These are phyloP conservation scores for Vigna trinervia DNA, from an alignment of 306 rosid genomes.

Conservation along the genomic window DNA sequence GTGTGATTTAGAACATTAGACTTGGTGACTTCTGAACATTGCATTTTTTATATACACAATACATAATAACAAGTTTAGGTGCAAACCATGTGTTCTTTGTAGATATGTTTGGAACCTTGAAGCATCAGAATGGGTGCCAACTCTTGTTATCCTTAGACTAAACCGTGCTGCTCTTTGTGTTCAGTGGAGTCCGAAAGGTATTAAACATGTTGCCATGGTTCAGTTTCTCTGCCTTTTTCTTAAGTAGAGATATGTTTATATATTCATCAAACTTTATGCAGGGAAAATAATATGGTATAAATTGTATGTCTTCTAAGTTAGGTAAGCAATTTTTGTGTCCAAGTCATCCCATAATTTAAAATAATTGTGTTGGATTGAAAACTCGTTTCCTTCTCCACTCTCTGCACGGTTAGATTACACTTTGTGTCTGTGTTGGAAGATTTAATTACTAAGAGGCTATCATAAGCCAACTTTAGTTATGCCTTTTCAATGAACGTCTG, in stretches of 20 bases:
- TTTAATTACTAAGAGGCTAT: too few species aligned
- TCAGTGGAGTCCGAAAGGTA: constrained; percentile 98
- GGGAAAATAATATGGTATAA: constrained; percentile 17
- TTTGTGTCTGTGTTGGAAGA: too few species aligned
- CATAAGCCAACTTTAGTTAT: too few species aligned
- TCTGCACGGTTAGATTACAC: too few species aligned
- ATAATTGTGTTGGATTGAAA: too few species aligned
- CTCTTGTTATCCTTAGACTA: constrained; percentile 90
- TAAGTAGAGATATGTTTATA: constrained; percentile 2
- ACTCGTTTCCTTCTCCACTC: too few species aligned
- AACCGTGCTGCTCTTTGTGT: constrained; percentile 99
- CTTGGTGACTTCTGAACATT: constrained; percentile 22
- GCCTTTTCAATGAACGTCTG: too few species aligned
- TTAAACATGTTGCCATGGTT: constrained; percentile 34
- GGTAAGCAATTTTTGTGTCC: not conserved
- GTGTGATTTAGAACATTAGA: constrained; percentile 39
- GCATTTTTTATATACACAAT: not conserved
- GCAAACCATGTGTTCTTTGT: constrained; percentile 29
- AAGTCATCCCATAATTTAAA: too few species aligned
- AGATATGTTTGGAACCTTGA: constrained; percentile 98
- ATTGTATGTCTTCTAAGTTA: constrained; percentile 21
- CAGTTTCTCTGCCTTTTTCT: constrained; percentile 30
- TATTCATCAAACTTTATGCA: constrained; percentile 21
- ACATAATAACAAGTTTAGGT: not conserved
- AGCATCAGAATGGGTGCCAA: constrained; percentile 94